Evolutionary conservation across 352 stramenopile species (phyloP), one percentile per base, ranked within the genome.

Genomic region (Globisporangium paroecandrum): DNA sequence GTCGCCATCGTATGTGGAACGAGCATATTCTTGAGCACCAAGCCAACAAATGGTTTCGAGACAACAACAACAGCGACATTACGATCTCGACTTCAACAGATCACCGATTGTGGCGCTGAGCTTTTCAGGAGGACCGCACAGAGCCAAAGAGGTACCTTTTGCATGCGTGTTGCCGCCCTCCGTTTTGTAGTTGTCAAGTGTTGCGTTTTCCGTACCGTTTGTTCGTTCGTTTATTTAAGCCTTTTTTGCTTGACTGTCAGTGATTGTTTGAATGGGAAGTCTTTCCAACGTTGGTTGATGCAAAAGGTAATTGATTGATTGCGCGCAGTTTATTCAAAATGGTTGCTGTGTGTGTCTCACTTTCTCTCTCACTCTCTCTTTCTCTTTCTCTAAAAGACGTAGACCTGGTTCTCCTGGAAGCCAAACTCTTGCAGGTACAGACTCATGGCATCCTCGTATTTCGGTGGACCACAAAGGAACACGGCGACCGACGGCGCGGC

Each of bases 381-480:
- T 27, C 38, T n/a, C 7, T 20, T 7, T 29, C 27, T 72, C 59
- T 87, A 91, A 49, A 91, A 91, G 20, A 81, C 73, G 67, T 91
- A 88, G 24, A 93, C 77, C 61, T 92, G 85, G 27, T 69, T 71
- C 12, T 79, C 72, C 10, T 69, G 61, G 54, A 82, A 93, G 41
- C 79, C 69, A 15, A 93, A 71, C 8, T 75, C 69, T 20, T 70
- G 77, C 43, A 93, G 69, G 51, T 82, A 75, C 0, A 29, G 24
- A 6, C 59, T 67, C 15, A 95, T 73, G 15, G 79, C 75, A 62
- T 91, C 79, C 38, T 95, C 85, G 72, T 93, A 95, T 55, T 74
- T 70, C 1, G 83, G 84, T 12, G 87, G 84, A 4, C 87, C 87
- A 57, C 85, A 95, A 47, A 92, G 76, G 63, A 95, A 89, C 41